Percentiles rank a stretch among this genome's conserved stretches.
These are phyloP conservation scores for Monosporozyma servazzii DNA, from an alignment of 805 yeast genomes.

Conservation along the genomic window DNA sequence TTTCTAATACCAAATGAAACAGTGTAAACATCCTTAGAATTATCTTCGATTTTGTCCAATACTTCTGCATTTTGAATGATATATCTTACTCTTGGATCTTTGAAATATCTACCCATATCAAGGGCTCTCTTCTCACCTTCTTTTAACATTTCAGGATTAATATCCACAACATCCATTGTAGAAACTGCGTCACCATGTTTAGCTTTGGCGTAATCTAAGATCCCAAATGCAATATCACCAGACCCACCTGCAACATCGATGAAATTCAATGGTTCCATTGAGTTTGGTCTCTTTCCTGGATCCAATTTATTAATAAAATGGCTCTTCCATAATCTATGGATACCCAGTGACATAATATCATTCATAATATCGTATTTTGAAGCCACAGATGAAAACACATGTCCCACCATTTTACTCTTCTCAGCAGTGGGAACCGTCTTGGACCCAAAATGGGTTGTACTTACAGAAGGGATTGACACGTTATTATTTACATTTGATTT, in stretches of 20 bases:
- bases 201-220: constrained; percentile 79
- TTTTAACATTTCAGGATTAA: constrained; percentile 88
- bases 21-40: constrained; percentile 90
- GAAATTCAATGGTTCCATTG: constrained; percentile 67
- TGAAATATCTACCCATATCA: constrained; percentile 45
- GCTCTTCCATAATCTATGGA: constrained; percentile 90
- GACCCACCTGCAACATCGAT: constrained; percentile 98
- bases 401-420: constrained; percentile 74
- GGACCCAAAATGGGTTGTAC: constrained; percentile 82
- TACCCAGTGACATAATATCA: constrained; percentile 94
- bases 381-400: constrained; percentile 91
- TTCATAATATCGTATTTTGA: constrained; percentile 92
- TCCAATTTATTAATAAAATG: constrained; percentile 82
- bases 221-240: constrained; percentile 95
- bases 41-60: constrained; percentile 72
- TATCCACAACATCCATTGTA: constrained; percentile 87
- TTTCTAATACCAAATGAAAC: constrained; percentile 97
- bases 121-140: constrained; percentile 80
- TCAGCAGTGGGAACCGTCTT: constrained; percentile 69
- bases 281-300: constrained; percentile 86
- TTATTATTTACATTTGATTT: not conserved
- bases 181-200: constrained; percentile 66
- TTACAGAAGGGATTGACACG: not conserved
- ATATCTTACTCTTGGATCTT: constrained; percentile 56
- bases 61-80: constrained; percentile 89